Evolutionary conservation across 2,329 filamentous ascomycete species (phyloP), one percentile per base, ranked within the genome.

Genomic region (Aspergillus unguis): DNA sequence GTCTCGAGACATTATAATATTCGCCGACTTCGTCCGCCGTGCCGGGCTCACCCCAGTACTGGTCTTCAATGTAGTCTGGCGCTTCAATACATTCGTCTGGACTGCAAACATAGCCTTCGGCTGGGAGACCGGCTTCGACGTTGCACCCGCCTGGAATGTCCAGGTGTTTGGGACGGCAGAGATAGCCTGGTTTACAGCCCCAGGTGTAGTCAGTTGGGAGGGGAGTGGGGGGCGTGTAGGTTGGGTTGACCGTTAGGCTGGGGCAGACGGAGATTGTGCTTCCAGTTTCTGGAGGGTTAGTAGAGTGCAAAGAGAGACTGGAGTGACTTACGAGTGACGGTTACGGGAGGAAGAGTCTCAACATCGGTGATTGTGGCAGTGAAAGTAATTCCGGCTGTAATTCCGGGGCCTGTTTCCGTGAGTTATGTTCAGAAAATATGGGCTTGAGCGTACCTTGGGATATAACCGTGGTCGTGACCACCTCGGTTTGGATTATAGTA

Each of bases 1-100:
- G 81, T 0, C 75, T 64, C 0, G 72, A 74, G 1, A 78, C 74
- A 1, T 79, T 78, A 57, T 78, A 17, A 17, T 17, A 84, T 1
- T 43, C 35, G 5, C 53, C 53, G 3, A 61, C 50, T 32, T 61
- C 27, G 23, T 64, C 52, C 10, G 62, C 59, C 0, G 50, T 50
- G 4, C 61, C 60, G 1, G 62, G 56, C 3, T 40, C 31, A 27
- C 61, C 59, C 65, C 65, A 69, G 45, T 52, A 58, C 37, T 66
- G 62, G 23, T 64, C 52, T 4, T 59, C 53, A 9, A 61, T 59
- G 38, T 67, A 61, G 1, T 61, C 53, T 3, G 70, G 66, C 11
- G 59, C 57, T 5, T 63, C 61, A 3, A 71, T 67, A 61, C 74
- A 77, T 48, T 72, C 67, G 9, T 70, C 54, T 0, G 71, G 68